Evolutionary conservation across 2,329 filamentous ascomycete species (phyloP).

Genomic region (Aspergillus brunneoviolaceus): DNA sequence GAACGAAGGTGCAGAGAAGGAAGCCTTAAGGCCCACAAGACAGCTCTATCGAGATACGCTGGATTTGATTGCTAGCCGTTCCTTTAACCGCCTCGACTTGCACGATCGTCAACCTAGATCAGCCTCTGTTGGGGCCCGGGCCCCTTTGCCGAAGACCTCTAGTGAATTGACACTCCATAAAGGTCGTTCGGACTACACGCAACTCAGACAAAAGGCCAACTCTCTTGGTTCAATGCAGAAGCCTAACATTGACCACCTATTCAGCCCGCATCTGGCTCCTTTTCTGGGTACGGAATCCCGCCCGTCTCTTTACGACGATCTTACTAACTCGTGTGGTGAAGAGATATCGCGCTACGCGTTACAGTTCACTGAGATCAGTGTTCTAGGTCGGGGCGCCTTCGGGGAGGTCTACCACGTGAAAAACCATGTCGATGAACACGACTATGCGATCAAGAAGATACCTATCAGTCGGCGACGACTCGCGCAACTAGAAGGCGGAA

Average conservation of each 20-base stretch:
- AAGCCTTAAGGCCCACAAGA: constrained; percentile 36
- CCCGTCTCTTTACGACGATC: constrained; percentile 31
- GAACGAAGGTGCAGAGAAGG: constrained; percentile 39
- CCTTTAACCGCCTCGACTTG: constrained; percentile 37
- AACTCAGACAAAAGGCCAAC: not conserved
- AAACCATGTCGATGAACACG: constrained; percentile 60
- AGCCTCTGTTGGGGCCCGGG: constrained; percentile 5
- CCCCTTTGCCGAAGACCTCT: constrained; percentile 12
- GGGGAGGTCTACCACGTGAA: constrained; percentile 63
- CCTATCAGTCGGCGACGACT: constrained; percentile 55
- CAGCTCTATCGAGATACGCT: constrained; percentile 46
- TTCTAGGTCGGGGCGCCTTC: constrained; percentile 65
- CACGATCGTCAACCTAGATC: constrained; percentile 14
- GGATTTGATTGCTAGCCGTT: constrained; percentile 40
- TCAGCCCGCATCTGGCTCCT: constrained; percentile 18
- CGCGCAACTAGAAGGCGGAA: constrained; percentile 52
- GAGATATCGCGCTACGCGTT: constrained; percentile 47
- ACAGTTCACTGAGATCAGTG: constrained; percentile 54
- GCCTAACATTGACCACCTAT: not conserved
- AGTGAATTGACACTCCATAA: not conserved
- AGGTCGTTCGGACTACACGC: not conserved
- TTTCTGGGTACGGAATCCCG: constrained; percentile 23
- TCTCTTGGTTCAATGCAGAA: not conserved
- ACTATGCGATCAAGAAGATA: constrained; percentile 68
- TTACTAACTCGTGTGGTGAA: constrained; percentile 23